Evolutionary conservation across 2,329 filamentous ascomycete genomes (phyloP), one percentile per base, ranked within the genome.

Genomic region (Fusarium gaditjirri): DNA sequence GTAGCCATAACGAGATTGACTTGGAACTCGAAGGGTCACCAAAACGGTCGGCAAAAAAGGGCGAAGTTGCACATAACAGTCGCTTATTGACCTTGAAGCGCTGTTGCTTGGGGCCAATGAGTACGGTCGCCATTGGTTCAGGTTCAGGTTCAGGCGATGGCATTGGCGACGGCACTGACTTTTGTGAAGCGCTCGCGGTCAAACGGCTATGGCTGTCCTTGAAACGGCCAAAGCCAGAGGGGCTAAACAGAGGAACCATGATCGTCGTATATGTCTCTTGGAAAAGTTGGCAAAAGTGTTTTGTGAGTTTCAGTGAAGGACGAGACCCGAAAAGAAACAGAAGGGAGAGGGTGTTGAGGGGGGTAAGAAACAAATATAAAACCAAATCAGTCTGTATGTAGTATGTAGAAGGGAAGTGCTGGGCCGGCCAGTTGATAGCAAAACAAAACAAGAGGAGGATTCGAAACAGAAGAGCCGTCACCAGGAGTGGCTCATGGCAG

Each of bases 21-120:
- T 76, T 76, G 55, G 71, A 60, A 27, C 77, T 73, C 38, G 63
- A 59, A 19, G 74, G 68, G 43, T 82, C 81, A 16, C 84, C 81
- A 71, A 87, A 79, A 65, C 83, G 81, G 41, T 85, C 81, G 25
- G 81, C 78, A 79, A 89, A 88, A 76, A 86, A 88, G 42, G 80
- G 72, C 31, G 86, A 86, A 29, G 81, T 81, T 42, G 81, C 80
- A 74, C 83, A 85, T 27, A 89, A 81, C 17, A 86, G 83, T 43
- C 80, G 81, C 70, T 81, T 81, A 77, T 85, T 82, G 63, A 86
- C 78, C 46, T 76, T 77, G 75, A 86, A 86, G 59, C 81, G 79
- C 14, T 78, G 77, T 61, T 84, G 78, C 46, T 82, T 81, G 43
- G 82, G 78, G 8, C 85, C 85, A 64, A 86, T 80, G 57, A 85